These are phyloP conservation scores for Agarophyton chilense DNA, from an alignment of 23 red algal genomes.

Conservation along the genomic window DNA sequence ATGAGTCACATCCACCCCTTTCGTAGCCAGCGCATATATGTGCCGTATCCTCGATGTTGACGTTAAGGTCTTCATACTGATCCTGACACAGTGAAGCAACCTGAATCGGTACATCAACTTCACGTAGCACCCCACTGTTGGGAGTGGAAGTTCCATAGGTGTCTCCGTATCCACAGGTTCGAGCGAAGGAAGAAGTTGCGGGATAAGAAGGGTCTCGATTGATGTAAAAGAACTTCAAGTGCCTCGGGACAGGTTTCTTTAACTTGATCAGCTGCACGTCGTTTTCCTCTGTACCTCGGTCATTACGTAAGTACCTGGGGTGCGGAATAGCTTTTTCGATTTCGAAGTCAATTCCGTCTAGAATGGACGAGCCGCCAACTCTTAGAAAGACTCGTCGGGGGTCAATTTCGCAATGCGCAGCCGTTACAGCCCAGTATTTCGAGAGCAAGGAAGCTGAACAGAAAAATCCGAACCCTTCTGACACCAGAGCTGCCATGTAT, in stretches of 20 bases:
- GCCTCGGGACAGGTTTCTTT: not conserved
- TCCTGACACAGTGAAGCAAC: not conserved
- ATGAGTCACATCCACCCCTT: constrained; percentile 58
- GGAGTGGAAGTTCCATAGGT: not conserved
- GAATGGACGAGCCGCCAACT: constrained; percentile 11
- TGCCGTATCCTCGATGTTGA: not conserved
- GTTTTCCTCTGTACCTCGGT: not conserved
- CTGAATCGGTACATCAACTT: constrained; percentile 63
- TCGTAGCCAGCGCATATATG: constrained; percentile 70
- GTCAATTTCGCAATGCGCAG: constrained; percentile 63
- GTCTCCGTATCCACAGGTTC: constrained; percentile 50
- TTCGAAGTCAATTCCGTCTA: not conserved
- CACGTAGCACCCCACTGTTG: not conserved
- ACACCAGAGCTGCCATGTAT: constrained; percentile 13
- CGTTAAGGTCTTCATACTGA: not conserved
- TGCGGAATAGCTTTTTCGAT: constrained; percentile 11
- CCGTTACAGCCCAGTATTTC: constrained; percentile 46
- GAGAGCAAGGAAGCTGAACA: constrained; percentile 66
- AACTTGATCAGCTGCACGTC: constrained; percentile 44
- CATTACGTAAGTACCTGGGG: not conserved
- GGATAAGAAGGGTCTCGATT: constrained; percentile 38
- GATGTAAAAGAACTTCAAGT: constrained; percentile 20
- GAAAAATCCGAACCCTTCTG: not conserved
- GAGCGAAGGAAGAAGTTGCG: constrained; percentile 16
- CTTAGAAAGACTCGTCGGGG: not conserved